A percentile compares a stretch with the other conserved stretches of the same genome.
Conservation (phyloP, 306 rosid species). For the Quercus wislizeni region DNA sequence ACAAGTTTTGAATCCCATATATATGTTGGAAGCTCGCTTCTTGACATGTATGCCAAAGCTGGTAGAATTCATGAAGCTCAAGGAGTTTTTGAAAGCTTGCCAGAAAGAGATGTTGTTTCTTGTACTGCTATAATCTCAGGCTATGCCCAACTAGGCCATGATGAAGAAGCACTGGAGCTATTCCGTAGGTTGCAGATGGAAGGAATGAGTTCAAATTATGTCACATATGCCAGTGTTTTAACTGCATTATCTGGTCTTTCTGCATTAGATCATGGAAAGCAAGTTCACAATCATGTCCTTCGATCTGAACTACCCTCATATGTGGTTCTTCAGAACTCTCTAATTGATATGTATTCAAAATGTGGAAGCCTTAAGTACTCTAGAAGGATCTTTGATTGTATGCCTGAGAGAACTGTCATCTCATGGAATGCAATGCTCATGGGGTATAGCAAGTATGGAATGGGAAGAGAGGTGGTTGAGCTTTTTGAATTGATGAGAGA, state of each 20-base stretch:
- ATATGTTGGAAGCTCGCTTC: constrained; percentile 87
- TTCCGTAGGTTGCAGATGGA: constrained; percentile 63
- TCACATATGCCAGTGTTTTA: constrained; percentile 74
- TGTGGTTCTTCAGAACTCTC: constrained; percentile 80
- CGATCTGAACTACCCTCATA: constrained; percentile 50
- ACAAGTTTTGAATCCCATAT: constrained; percentile 55
- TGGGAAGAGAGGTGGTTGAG: constrained; percentile 75
- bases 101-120: constrained; percentile 80
- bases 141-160: constrained; percentile 80
- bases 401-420: constrained; percentile 70
- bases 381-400: constrained; percentile 59
- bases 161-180: constrained; percentile 68
- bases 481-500: constrained; percentile 64
- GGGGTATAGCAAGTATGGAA: constrained; percentile 88
- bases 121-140: constrained; percentile 89
- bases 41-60: constrained; percentile 88
- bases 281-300: constrained; percentile 72
- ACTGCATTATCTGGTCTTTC: constrained; percentile 90
- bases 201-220: constrained; percentile 80
- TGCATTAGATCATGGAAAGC: constrained; percentile 82
- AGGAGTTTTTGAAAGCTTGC: constrained; percentile 59
- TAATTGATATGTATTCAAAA: constrained; percentile 93
- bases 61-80: constrained; percentile 72
- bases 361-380: constrained; percentile 77
- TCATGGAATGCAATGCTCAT: constrained; percentile 93